Percentiles rank a stretch among this genome's conserved stretches.
These are phyloP conservation scores for Candida mesenterica DNA, from an alignment of 1,139 yeast species.

Conservation along the genomic window DNA sequence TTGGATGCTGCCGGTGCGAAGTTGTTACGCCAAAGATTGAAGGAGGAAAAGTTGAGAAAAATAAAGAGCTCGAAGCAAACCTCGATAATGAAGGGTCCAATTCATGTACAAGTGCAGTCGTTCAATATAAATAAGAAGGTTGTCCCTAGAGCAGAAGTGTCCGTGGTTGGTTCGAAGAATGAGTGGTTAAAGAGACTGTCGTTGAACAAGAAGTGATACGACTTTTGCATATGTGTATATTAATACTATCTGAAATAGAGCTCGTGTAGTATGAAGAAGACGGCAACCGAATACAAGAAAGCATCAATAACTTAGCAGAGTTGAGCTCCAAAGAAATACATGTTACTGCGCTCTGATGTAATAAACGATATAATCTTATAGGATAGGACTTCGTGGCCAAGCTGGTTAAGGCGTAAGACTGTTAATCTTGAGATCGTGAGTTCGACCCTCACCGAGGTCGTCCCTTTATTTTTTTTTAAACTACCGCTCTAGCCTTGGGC, in stretches of 20 bases:
- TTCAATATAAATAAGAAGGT: conserved; percentile 26
- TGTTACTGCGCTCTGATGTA: too few species aligned
- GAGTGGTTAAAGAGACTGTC: conserved; percentile 64
- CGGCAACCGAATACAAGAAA: too few species aligned
- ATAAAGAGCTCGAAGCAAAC: conserved; percentile 38
- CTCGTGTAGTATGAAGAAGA: too few species aligned
- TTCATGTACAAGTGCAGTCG: conserved; percentile 47
- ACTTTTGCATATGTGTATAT: conserved; percentile 1
- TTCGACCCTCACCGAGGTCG: conserved; percentile 48
- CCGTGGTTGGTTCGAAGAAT: conserved; percentile 43
- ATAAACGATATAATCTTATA: too few species aligned
- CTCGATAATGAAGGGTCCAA: conserved; percentile 53
- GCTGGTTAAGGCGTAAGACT: conserved; percentile 28
- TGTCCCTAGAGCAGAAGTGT: conserved; percentile 48
- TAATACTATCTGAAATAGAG: too few species aligned
- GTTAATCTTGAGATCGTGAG: conserved; percentile 48
- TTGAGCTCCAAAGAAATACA: too few species aligned
- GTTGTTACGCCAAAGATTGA: conserved; percentile 22
- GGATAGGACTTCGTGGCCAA: conserved; percentile 22
- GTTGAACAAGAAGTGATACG: conserved; percentile 35
- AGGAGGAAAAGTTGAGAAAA: conserved; percentile 42
- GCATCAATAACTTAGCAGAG: too few species aligned
- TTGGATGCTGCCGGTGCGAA: conserved; percentile 30
- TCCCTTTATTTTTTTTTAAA: conserved; percentile 1
- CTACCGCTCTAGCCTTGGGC: too few species aligned